Percentiles rank a stretch among this genome's conserved stretches.
Conservation (phyloP, 306 rosid genomes). For the Inga laurina region DNA sequence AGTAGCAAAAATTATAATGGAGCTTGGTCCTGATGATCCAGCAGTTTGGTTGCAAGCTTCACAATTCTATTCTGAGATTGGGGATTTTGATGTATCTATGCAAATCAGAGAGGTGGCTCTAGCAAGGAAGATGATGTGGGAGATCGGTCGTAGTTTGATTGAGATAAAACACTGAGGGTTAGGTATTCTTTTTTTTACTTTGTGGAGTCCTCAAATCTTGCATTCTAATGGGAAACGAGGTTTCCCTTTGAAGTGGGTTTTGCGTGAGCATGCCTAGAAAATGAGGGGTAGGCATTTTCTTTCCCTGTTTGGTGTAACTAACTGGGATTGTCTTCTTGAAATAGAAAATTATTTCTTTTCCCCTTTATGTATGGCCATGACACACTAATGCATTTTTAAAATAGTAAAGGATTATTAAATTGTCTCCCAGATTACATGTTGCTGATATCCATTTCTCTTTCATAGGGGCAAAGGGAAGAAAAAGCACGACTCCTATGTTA, state of each 20-base stretch:
- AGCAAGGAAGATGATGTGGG: constrained; percentile 66
- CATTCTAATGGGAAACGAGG: constrained; percentile 30
- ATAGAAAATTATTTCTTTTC: constrained; percentile 25
- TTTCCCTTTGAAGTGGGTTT: constrained; percentile 37
- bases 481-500: constrained; percentile 28
- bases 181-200: constrained; percentile 32
- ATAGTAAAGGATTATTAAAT: constrained; percentile 28
- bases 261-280: constrained; percentile 45
- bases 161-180: constrained; percentile 51
- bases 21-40: constrained; percentile 66
- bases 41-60: constrained; percentile 78
- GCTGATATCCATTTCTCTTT: constrained; percentile 32
- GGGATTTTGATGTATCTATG: constrained; percentile 59
- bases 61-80: constrained; percentile 69
- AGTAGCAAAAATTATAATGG: constrained; percentile 54
- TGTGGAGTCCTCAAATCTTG: constrained; percentile 29
- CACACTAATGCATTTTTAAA: constrained; percentile 16
- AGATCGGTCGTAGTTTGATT: constrained; percentile 74
- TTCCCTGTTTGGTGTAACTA: constrained; percentile 64
- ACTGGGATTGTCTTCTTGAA: constrained; percentile 37
- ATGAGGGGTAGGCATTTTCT: constrained; percentile 36
- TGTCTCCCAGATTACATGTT: constrained; percentile 30
- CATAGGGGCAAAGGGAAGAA: constrained; percentile 40
- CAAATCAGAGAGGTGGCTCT: constrained; percentile 60
- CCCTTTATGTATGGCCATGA: constrained; percentile 26